Base-by-base conservation (phyloP, 2,329 filamentous ascomycete genomes). In the Neonectria coccinea region DNA sequence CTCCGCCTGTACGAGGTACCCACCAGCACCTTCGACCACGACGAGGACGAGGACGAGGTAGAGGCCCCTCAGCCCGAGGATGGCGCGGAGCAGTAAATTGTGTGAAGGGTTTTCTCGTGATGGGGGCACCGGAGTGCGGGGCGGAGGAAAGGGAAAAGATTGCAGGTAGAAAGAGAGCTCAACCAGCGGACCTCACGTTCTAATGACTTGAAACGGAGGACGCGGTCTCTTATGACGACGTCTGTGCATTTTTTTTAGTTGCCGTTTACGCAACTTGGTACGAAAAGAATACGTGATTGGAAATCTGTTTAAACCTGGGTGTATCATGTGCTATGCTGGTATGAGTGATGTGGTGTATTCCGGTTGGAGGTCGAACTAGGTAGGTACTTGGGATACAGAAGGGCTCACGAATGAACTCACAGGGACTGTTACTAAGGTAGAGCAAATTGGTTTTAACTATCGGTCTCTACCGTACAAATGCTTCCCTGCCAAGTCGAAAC, bases 1-100 rank as follows among this genome's bases (percentile, higher is more conserved):
- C 89, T 99, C 70, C 90, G 96, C 68, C 83, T 99, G 76, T 99
- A 99, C 84, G 91, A 94, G 79, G 92, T 99, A 8, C 96, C 96
- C 2, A 82, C 88, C 56, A 89, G 91, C 75, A 96, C 93, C 67
- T 95, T 98, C 78, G 96, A 98, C 74, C 95, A 98, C 74, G 92
- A 95, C 36, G 91, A 88, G 4, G 93, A 97, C 56, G 85, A 85
- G 56, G 85, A 85, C 53, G 86, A 85, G 65, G 79, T 82, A 47
- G 85, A 84, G 70, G 86, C 70, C 55, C 74, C 73, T 18, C 77
- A 80, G 60, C 68, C 52, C n/a, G 66, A 67, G 47, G 70, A 65
- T 31, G 61, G 64, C 52, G 54, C 11, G 39, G 70, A 70, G 63
- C 41, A 73, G 64, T 59, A 67, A 44, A 56, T 41, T 51, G 53